phyloP scores from a whole-genome alignment of 2,329 filamentous ascomycete genomes.

The Colletotrichum scovillei region DNA sequence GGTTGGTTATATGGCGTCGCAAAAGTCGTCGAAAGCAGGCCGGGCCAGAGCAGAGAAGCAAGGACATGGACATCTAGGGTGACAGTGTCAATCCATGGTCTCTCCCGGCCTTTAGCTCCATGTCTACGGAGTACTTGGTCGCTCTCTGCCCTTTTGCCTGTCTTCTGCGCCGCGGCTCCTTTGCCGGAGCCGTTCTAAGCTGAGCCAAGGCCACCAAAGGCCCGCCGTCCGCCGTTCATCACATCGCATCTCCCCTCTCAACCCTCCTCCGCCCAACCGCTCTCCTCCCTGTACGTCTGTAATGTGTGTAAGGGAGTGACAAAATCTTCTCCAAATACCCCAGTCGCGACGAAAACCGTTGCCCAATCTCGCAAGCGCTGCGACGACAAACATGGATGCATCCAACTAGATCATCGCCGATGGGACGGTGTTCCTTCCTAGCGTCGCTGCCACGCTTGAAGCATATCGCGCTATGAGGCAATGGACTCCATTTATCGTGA shows the following conservation, averaged over 20 bases:
- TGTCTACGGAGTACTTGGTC: background rate
- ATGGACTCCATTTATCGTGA: slow-evolving; percentile 32
- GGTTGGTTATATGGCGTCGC: slow-evolving; percentile 15
- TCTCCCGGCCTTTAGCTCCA: slow-evolving; percentile 14
- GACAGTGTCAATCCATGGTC: slow-evolving; percentile 26
- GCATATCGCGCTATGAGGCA: slow-evolving; percentile 25
- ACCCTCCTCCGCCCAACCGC: background rate
- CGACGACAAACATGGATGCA: slow-evolving; percentile 15
- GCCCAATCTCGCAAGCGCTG: slow-evolving; percentile 16
- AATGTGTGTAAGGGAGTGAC: background rate
- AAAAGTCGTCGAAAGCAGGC: background rate
- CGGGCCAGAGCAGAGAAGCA: background rate
- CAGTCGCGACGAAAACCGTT: background rate
- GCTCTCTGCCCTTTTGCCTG: background rate
- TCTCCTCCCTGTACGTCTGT: background rate
- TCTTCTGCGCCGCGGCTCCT: background rate
- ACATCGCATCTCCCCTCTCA: background rate
- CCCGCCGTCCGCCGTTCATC: background rate
- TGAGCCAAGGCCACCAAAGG: background rate
- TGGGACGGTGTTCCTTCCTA: slow-evolving; percentile 15
- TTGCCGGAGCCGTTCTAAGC: slow-evolving; percentile 1
- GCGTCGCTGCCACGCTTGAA: slow-evolving; percentile 29
- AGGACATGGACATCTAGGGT: slow-evolving; percentile 1
- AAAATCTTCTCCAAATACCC: background rate
- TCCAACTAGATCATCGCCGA: slow-evolving; percentile 30